These are phyloP conservation scores for Schizochytrium sp. DNA, from an alignment of 108 stramenopile species.

Conservation along the genomic window DNA sequence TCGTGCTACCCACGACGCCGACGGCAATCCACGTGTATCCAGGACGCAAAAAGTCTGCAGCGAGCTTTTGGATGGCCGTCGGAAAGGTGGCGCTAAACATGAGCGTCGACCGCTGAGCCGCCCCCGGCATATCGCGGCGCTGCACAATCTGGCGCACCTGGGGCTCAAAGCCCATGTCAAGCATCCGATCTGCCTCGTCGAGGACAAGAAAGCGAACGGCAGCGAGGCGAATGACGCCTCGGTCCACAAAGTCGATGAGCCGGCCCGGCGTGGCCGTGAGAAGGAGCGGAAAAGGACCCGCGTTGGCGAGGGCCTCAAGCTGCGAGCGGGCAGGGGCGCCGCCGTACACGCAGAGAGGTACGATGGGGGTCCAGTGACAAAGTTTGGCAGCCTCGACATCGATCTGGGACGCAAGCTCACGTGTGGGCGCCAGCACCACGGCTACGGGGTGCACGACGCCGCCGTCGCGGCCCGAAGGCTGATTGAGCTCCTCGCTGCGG, in stretches of 20 bases:
- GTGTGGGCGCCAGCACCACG: constrained; percentile 87
- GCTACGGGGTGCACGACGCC: constrained; percentile 72
- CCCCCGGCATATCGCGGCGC: constrained; percentile 51
- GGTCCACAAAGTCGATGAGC: constrained; percentile 91
- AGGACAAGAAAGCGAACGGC: constrained; percentile 92
- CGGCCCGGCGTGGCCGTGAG: constrained; percentile 66
- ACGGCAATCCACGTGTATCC: constrained; percentile 84
- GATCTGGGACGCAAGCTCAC: constrained; percentile 94
- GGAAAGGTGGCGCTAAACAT: constrained; percentile 99
- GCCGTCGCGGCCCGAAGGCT: constrained; percentile 53
- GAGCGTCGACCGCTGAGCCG: constrained; percentile 88
- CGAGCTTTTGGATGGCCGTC: constrained; percentile 80
- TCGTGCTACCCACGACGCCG: constrained; percentile 83
- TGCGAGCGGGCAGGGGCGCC: constrained; percentile 85
- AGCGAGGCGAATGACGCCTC: constrained; percentile 80
- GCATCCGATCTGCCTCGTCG: constrained; percentile 93
- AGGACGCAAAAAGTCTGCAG: constrained; percentile 75
- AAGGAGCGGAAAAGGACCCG: constrained; percentile 53
- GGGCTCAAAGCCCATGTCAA: constrained; percentile 98
- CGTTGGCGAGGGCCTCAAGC: constrained; percentile 75
- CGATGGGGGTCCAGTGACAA: constrained; percentile 86
- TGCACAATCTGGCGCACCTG: constrained; percentile 94
- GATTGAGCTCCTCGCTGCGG: constrained; percentile 71
- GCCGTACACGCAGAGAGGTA: constrained; percentile 88
- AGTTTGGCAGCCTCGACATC: constrained; percentile 90